Evolutionary conservation across 805 yeast genomes (phyloP).

Genomic region (Candida caryicola): DNA sequence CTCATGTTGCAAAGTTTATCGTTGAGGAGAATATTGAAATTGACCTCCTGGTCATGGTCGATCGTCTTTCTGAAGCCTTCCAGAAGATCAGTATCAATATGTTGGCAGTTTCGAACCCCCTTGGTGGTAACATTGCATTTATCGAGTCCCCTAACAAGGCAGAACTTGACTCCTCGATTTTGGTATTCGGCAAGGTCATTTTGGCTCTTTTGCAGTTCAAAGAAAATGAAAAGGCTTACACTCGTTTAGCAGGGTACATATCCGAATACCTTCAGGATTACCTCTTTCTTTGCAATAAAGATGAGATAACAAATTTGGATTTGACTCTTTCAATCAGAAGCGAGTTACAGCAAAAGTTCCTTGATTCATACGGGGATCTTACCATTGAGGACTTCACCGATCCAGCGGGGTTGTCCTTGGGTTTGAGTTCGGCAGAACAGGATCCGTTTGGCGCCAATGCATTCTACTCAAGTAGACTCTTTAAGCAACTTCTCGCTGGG

Average conservation of each 20-base stretch:
- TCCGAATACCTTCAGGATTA: conserved; percentile 23
- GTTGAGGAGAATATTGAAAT: not conserved
- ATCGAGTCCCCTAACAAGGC: conserved; percentile 2
- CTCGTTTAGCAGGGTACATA: conserved; percentile 8
- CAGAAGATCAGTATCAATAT: conserved; percentile 16
- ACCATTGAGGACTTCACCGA: not conserved
- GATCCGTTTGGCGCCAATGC: not conserved
- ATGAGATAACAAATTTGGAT: conserved; percentile 1
- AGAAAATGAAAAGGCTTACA: conserved; percentile 5
- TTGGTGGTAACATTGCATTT: conserved; percentile 41
- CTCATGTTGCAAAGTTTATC: not conserved
- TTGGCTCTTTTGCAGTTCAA: conserved; percentile 1
- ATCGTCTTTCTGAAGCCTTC: conserved; percentile 6
- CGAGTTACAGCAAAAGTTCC: not conserved
- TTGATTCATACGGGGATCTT: not conserved
- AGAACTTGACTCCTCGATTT: conserved; percentile 6
- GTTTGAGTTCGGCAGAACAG: not conserved
- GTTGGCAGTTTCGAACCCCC: conserved; percentile 46
- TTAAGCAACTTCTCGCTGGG: conserved; percentile 5
- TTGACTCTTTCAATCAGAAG: conserved; percentile 4
- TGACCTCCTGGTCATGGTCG: not conserved
- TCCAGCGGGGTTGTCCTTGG: not conserved
- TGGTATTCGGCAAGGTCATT: conserved; percentile 17
- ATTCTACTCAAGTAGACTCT: conserved; percentile 11
- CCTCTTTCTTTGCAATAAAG: conserved; percentile 13